phyloP scores from a whole-genome alignment of 1,284 basidiomycete genomes.

The Apiotrichum montevideense region DNA sequence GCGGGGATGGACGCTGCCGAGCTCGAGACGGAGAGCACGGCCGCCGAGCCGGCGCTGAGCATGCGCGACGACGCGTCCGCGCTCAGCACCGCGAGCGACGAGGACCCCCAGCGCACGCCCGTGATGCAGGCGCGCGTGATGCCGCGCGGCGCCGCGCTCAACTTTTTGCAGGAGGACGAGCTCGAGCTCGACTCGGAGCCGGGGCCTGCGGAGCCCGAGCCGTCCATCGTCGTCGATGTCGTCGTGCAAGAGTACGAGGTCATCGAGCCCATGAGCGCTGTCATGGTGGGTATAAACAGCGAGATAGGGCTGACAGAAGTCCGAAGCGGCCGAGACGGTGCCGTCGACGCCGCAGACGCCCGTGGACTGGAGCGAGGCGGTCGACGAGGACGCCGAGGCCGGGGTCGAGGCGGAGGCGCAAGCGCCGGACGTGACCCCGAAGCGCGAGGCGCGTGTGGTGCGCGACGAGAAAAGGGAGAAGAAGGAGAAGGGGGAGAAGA shows the following conservation, averaged over 20 bases:
- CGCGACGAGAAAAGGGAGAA: neutral
- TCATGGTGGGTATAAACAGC: neutral
- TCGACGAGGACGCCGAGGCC: conserved; percentile 12
- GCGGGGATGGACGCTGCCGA: conserved; percentile 21
- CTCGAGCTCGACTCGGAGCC: conserved; percentile 14
- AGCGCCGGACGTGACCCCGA: neutral
- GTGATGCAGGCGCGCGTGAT: neutral
- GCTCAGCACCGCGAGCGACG: conserved; percentile 26
- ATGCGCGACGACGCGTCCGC: conserved; percentile 1
- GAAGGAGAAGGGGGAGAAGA: neutral
- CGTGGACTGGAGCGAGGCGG: conserved; percentile 27
- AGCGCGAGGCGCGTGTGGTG: neutral
- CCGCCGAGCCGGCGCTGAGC: conserved; percentile 5
- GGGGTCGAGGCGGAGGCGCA: neutral
- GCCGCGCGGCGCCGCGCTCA: conserved; percentile 21
- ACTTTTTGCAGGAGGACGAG: conserved; percentile 44
- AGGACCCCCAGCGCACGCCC: conserved; percentile 19
- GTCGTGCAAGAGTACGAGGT: conserved; percentile 23
- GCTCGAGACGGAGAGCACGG: conserved; percentile 1
- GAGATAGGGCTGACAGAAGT: neutral
- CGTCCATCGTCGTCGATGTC: conserved; percentile 10
- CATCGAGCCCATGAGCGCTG: conserved; percentile 8
- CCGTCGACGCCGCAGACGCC: neutral
- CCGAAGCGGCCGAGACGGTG: conserved; percentile 1
- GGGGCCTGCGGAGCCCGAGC: conserved; percentile 18